phyloP scores from a whole-genome alignment of 2,329 filamentous ascomycete genomes.

The Neurospora sp. region DNA sequence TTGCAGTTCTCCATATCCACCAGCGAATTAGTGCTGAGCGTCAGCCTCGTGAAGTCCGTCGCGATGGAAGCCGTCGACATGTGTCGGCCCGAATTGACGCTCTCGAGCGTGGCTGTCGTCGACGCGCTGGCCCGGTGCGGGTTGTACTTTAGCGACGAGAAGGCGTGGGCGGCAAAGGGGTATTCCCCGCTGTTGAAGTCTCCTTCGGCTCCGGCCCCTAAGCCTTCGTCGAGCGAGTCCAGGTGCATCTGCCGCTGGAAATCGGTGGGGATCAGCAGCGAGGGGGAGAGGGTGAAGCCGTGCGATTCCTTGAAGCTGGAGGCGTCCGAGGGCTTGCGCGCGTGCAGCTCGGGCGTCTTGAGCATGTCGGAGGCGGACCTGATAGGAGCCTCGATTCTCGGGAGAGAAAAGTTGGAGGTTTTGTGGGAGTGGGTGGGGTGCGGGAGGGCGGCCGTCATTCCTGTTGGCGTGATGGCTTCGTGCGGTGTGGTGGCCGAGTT shows the following conservation, averaged over 20 bases:
- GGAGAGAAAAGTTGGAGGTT: slow-evolving; percentile 43
- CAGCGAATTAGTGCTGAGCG: slow-evolving; percentile 39
- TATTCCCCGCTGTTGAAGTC: slow-evolving; percentile 19
- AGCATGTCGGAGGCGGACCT: slow-evolving; percentile 15
- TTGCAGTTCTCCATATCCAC: slow-evolving; percentile 22
- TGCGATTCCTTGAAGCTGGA: slow-evolving; percentile 50
- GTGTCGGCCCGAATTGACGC: slow-evolving; percentile 39
- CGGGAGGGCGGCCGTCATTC: slow-evolving; percentile 17
- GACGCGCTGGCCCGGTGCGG: slow-evolving; percentile 40
- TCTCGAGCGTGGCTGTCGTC: slow-evolving; percentile 41
- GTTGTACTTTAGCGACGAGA: slow-evolving; percentile 24
- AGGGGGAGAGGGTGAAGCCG: slow-evolving; percentile 50
- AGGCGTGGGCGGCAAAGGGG: slow-evolving; percentile 20
- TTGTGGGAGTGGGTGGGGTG: slow-evolving; percentile 10
- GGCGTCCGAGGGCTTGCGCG: slow-evolving; percentile 35
- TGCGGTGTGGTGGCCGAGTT: slow-evolving; percentile 28
- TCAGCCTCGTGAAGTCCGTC: slow-evolving; percentile 45
- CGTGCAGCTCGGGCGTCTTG: slow-evolving; percentile 19
- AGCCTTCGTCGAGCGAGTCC: slow-evolving; percentile 11
- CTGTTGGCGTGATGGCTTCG: slow-evolving; percentile 37
- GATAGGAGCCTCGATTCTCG: slow-evolving; percentile 26
- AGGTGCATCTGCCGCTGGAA: slow-evolving; percentile 42
- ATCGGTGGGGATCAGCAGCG: slow-evolving; percentile 52
- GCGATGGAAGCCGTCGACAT: slow-evolving; percentile 43
- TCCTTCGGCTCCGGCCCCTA: slow-evolving; percentile 21